Percentiles rank a stretch among this genome's conserved stretches.
These are phyloP conservation scores for Geosmithia flava DNA, from an alignment of 2,329 filamentous ascomycete genomes.

Conservation along the genomic window DNA sequence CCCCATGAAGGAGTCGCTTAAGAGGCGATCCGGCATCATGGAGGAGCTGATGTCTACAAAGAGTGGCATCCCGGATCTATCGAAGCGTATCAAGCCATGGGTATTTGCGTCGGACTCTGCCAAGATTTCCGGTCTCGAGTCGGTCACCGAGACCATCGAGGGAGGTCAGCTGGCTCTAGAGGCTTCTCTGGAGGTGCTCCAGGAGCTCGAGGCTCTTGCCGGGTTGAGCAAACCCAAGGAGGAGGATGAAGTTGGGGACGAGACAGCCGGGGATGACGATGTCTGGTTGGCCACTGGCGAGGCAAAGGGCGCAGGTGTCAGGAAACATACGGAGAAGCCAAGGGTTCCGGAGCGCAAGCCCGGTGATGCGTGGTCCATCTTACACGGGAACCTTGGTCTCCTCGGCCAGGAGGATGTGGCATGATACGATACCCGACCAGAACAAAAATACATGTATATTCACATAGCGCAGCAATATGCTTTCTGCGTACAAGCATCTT, in stretches of 20 bases:
- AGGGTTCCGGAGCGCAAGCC: conserved; percentile 10
- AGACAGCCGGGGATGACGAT: conserved; percentile 13
- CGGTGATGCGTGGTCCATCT: conserved; percentile 33
- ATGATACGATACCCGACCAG: background rate
- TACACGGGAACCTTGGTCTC: conserved; percentile 42
- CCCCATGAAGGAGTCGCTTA: conserved; percentile 24
- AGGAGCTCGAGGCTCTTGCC: conserved; percentile 36
- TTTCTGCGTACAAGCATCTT: background rate
- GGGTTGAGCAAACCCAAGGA: conserved; percentile 18
- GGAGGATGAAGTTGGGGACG: conserved; percentile 6
- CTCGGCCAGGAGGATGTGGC: conserved; percentile 24
- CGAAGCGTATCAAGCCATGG: conserved; percentile 40
- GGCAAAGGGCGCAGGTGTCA: conserved; percentile 8
- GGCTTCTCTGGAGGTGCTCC: conserved; percentile 33
- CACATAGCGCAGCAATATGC: background rate
- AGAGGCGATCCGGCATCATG: conserved; percentile 26
- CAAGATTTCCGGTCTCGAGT: conserved; percentile 44
- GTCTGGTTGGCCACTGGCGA: conserved; percentile 22
- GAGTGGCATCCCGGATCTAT: conserved; percentile 24
- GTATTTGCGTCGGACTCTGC: conserved; percentile 46
- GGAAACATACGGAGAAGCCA: conserved; percentile 14
- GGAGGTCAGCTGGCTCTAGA: conserved; percentile 43
- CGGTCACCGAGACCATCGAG: conserved; percentile 47
- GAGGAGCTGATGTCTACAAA: conserved; percentile 22
- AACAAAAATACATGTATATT: background rate